Conservation (phyloP, 345 rosid genomes). For the Schrenkiella parvula region DNA sequence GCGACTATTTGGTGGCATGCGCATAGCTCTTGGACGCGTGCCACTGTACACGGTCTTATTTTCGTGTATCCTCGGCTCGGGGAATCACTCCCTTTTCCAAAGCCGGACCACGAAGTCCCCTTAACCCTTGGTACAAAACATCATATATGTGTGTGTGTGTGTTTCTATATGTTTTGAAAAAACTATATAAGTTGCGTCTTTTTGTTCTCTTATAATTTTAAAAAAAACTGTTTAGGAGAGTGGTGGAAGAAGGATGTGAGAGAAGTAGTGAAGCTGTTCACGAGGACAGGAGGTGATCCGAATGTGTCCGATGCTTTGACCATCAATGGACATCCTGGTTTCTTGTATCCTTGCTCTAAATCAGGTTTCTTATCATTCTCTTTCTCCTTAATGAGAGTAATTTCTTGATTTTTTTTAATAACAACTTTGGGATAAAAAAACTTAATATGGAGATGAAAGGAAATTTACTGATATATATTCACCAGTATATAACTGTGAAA, state of each 20-base stretch:
- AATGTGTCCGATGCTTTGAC: slow-evolving; percentile 47
- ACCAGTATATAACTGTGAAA: neutral
- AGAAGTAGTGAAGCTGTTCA: slow-evolving; percentile 5
- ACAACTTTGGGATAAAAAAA: neutral
- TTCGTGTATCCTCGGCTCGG: slow-evolving; percentile 25
- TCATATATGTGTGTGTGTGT: neutral
- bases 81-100: slow-evolving; percentile 30
- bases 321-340: slow-evolving; percentile 52
- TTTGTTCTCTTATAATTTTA: too few relatives aligned
- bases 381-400: neutral
- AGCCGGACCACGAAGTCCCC: slow-evolving; percentile 32
- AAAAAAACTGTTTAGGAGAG: too few relatives aligned
- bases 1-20: slow-evolving; percentile 52
- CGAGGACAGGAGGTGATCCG: slow-evolving; percentile 27
- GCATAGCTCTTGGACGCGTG: slow-evolving; percentile 39
- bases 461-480: neutral
- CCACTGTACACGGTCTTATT: slow-evolving; percentile 42
- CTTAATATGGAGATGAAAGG: neutral
- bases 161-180: neutral
- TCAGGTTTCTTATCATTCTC: slow-evolving; percentile 4
- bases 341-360: slow-evolving; percentile 36
- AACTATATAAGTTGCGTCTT: neutral
- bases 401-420: neutral
- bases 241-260: slow-evolving; percentile 46
- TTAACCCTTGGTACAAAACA: slow-evolving; percentile 11